A percentile compares a stretch with the other conserved stretches of the same genome.
phyloP scores from a whole-genome alignment of 768 basidiomycete species.

The Myochromella boudieri region DNA sequence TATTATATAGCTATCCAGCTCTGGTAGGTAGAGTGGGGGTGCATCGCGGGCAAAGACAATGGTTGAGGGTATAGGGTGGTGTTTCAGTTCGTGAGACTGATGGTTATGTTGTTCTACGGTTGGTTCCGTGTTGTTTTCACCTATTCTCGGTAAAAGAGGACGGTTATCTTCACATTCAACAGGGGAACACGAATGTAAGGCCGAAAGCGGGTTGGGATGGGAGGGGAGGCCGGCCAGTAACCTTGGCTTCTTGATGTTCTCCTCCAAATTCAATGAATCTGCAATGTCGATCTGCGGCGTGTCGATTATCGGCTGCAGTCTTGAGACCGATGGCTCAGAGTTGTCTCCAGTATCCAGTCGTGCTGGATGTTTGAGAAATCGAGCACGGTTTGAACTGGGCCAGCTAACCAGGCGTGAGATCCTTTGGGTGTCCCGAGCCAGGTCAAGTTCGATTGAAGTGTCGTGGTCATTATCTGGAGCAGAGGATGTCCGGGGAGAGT shows the following conservation, averaged over 20 bases:
- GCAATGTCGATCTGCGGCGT: too few species aligned
- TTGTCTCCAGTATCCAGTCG: not conserved
- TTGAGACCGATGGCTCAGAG: not conserved
- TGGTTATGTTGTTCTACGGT: not conserved
- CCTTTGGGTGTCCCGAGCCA: not conserved
- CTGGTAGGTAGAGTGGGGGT: slow-evolving; percentile 57
- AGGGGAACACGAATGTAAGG: not conserved
- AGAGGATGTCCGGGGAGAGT: slow-evolving; percentile 15
- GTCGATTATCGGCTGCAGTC: too few species aligned
- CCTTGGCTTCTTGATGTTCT: too few species aligned
- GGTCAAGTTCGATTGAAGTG: not conserved
- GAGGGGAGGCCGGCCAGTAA: too few species aligned
- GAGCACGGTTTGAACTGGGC: slow-evolving; percentile 21
- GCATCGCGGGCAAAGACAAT: slow-evolving; percentile 60
- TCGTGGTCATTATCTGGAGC: not conserved
- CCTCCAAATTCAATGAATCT: too few species aligned
- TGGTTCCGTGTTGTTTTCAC: not conserved
- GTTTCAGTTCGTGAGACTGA: not conserved
- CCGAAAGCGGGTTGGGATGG: not conserved
- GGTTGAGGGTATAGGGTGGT: slow-evolving; percentile 50
- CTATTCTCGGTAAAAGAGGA: slow-evolving; percentile 6
- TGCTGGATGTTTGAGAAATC: slow-evolving; percentile 21
- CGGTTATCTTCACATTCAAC: slow-evolving; percentile 14
- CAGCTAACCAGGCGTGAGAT: not conserved
- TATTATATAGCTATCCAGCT: slow-evolving; percentile 59